Evolutionary conservation across 768 basidiomycete species (phyloP).

Genomic region (Sporobolomyces roseus): DNA sequence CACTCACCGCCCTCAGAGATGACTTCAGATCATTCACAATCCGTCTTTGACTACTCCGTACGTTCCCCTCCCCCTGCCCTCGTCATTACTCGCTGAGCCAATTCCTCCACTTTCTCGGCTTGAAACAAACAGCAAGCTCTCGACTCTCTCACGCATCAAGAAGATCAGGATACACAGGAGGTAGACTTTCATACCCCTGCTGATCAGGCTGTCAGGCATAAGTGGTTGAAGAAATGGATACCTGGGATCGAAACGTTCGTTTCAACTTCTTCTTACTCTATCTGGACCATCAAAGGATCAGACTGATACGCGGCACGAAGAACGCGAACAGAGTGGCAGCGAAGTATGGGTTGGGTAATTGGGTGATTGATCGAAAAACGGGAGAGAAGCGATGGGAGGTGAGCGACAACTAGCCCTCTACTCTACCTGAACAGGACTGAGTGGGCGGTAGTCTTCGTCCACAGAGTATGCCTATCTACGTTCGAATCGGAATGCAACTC

Average conservation of each 20-base stretch:
- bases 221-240: conserved; percentile 12
- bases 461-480: conserved; percentile 40
- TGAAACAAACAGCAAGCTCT: neutral
- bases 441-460: neutral
- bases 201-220: conserved; percentile 12
- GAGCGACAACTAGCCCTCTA: no score
- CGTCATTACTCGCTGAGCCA: neutral
- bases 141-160: conserved; percentile 27
- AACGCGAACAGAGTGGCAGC: conserved; percentile 16
- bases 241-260: conserved; percentile 18
- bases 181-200: conserved; percentile 21
- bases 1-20: no score
- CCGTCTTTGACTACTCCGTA: conserved; percentile 18
- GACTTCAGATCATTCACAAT: no score
- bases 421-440: neutral
- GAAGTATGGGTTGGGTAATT: conserved; percentile 16
- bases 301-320: no score
- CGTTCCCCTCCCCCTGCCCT: neutral
- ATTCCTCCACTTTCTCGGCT: neutral
- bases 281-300: no score
- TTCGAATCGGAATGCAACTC: conserved; percentile 36
- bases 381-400: conserved; percentile 30
- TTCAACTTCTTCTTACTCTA: neutral
- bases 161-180: neutral
- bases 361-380: conserved; percentile 15